Evolutionary conservation across 2,329 filamentous ascomycete species (phyloP).

Genomic region (Alternaria dauci): DNA sequence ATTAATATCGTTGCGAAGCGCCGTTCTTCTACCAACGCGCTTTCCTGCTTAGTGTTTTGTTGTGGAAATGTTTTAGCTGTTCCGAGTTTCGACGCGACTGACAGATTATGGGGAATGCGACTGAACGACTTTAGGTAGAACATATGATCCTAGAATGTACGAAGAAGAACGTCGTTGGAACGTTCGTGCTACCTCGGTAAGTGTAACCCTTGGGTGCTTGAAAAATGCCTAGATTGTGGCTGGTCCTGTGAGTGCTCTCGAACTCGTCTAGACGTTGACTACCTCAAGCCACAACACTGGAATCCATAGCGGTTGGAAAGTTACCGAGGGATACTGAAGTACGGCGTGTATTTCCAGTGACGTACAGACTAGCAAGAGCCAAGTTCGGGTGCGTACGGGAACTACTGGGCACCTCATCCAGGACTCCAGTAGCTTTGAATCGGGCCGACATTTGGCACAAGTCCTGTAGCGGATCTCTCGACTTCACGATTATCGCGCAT

Average conservation of each 20-base stretch:
- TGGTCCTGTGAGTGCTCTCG: neutral
- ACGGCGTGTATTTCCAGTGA: neutral
- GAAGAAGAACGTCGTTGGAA: neutral
- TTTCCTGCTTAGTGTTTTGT: neutral
- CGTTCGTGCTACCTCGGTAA: neutral
- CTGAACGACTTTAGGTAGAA: neutral
- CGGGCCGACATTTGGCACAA: neutral
- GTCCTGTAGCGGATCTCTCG: neutral
- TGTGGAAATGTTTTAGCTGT: neutral
- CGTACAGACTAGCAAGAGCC: neutral
- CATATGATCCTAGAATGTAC: neutral
- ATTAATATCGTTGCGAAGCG: neutral
- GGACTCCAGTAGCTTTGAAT: neutral
- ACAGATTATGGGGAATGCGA: neutral
- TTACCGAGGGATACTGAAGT: constrained; percentile 6
- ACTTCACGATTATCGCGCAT: neutral
- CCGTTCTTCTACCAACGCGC: neutral
- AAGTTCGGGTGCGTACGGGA: neutral
- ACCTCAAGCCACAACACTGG: constrained; percentile 1
- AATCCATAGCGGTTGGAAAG: constrained; percentile 2
- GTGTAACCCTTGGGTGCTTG: neutral
- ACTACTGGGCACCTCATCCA: neutral
- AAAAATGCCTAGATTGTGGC: neutral
- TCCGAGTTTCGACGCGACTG: neutral
- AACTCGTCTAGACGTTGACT: neutral